Evolutionary conservation across 495 filamentous ascomycete species (phyloP).

Genomic region (Penicillium odoratum): DNA sequence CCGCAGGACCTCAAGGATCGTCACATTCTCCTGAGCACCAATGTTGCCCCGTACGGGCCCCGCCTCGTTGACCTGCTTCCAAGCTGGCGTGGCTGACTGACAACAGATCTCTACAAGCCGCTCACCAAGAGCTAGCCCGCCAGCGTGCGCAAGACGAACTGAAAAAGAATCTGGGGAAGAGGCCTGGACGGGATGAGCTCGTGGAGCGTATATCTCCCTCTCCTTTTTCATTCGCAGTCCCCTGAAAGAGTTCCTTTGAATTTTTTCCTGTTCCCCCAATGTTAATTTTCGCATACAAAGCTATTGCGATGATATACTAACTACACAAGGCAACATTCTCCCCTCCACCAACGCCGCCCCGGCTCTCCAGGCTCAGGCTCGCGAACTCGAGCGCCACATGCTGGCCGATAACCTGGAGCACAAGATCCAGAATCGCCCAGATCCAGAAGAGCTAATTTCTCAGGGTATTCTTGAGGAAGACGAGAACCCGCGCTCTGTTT

Average conservation of each 20-base stretch:
- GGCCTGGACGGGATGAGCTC: conserved; percentile 64
- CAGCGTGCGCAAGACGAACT: conserved; percentile 63
- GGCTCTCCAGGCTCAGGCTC: conserved; percentile 71
- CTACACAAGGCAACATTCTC: conserved; percentile 71
- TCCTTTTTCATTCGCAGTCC: neutral
- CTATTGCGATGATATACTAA: conserved; percentile 9
- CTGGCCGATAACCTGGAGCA: conserved; percentile 79
- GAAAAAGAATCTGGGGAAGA: conserved; percentile 64
- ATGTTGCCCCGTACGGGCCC: conserved; percentile 61
- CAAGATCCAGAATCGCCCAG: conserved; percentile 72
- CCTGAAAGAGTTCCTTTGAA: neutral
- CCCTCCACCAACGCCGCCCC: conserved; percentile 67
- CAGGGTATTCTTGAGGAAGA: conserved; percentile 74
- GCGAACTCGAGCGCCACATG: conserved; percentile 82
- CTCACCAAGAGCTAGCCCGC: conserved; percentile 62
- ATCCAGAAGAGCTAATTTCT: conserved; percentile 71
- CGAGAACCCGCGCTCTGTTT: conserved; percentile 41
- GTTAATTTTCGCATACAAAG: neutral
- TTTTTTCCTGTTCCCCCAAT: neutral
- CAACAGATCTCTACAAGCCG: conserved; percentile 60
- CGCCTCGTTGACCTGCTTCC: neutral
- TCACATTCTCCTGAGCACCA: conserved; percentile 72
- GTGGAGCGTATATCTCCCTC: conserved; percentile 64
- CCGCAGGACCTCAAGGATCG: conserved; percentile 75
- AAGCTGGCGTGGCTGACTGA: neutral